Evolutionary conservation across 1,284 basidiomycete species (phyloP).

Genomic region (Moniliella sp.): DNA sequence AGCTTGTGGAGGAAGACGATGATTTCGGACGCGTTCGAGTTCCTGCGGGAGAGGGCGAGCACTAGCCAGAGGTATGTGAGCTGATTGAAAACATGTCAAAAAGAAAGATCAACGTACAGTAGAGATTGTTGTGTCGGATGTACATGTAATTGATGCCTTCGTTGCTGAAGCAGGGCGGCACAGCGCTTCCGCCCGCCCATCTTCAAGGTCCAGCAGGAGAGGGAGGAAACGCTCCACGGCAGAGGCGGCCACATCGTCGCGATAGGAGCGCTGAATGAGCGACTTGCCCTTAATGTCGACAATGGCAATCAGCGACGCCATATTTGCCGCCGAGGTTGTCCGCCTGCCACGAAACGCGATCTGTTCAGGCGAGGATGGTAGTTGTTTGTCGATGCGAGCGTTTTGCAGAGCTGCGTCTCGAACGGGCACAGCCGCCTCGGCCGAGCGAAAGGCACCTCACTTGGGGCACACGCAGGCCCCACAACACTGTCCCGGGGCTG

Average conservation of each 20-base stretch:
- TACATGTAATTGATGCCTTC: conserved; percentile 75
- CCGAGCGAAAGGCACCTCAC: too few relatives aligned
- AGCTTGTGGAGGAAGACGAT: conserved; percentile 90
- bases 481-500: too few relatives aligned
- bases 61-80: too few relatives aligned
- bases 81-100: too few relatives aligned
- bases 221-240: conserved; percentile 85
- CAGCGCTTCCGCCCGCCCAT: conserved; percentile 59
- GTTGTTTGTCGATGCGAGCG: too few relatives aligned
- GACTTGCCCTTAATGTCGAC: conserved; percentile 96
- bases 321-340: conserved; percentile 5
- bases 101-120: conserved; percentile 44
- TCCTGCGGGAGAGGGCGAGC: conserved; percentile 79
- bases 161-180: conserved; percentile 68
- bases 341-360: too few relatives aligned
- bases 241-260: conserved; percentile 74
- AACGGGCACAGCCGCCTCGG: too few relatives aligned
- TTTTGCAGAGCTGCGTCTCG: too few relatives aligned
- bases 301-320: conserved; percentile 51
- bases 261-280: conserved; percentile 86
- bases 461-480: too few relatives aligned
- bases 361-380: too few relatives aligned
- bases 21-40: conserved; percentile 83
- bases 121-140: conserved; percentile 89
- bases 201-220: conserved; percentile 81